Evolutionary conservation across 1,139 yeast genomes (phyloP).

Genomic region (Suhomyces ambrosiae): DNA sequence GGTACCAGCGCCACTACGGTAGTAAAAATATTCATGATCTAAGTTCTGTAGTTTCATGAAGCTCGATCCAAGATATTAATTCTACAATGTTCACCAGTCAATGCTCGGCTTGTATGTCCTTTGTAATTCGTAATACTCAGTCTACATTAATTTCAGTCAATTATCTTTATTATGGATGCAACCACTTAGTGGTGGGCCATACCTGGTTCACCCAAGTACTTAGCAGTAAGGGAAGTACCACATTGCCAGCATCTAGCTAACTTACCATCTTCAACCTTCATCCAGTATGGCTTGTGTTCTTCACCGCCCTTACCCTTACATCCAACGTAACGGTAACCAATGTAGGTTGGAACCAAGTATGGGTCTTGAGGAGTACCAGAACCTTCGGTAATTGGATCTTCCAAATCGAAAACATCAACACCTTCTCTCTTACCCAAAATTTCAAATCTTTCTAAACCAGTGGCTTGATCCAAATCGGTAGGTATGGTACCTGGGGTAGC

Average conservation of each 20-base stretch:
- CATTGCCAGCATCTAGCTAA: slow-evolving; percentile 99
- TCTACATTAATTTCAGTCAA: neutral
- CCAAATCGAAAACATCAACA: slow-evolving; percentile 90
- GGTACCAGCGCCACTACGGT: too few relatives aligned
- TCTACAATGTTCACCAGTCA: too few relatives aligned
- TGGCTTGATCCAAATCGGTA: slow-evolving; percentile 92
- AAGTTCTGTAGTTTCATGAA: too few relatives aligned
- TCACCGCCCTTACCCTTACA: slow-evolving; percentile 93
- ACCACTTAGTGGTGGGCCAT: slow-evolving; percentile 51
- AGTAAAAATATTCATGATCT: too few relatives aligned
- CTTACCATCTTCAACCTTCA: slow-evolving; percentile 81
- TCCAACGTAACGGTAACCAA: slow-evolving; percentile 93
- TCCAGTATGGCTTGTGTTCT: slow-evolving; percentile 92
- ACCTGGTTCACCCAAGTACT: slow-evolving; percentile 82
- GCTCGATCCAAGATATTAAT: too few relatives aligned
- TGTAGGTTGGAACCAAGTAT: slow-evolving; percentile 84
- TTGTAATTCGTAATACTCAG: neutral
- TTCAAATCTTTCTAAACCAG: slow-evolving; percentile 98
- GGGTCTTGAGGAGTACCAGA: slow-evolving; percentile 84
- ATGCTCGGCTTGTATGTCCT: too few relatives aligned
- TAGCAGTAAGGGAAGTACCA: slow-evolving; percentile 90
- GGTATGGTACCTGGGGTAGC: slow-evolving; percentile 84
- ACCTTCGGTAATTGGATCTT: slow-evolving; percentile 86
- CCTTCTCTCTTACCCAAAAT: slow-evolving; percentile 93
- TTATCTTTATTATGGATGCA: slow-evolving; percentile 2